Base-by-base conservation (phyloP, 805 yeast genomes). In the Tetrapisispora fleetii region DNA sequence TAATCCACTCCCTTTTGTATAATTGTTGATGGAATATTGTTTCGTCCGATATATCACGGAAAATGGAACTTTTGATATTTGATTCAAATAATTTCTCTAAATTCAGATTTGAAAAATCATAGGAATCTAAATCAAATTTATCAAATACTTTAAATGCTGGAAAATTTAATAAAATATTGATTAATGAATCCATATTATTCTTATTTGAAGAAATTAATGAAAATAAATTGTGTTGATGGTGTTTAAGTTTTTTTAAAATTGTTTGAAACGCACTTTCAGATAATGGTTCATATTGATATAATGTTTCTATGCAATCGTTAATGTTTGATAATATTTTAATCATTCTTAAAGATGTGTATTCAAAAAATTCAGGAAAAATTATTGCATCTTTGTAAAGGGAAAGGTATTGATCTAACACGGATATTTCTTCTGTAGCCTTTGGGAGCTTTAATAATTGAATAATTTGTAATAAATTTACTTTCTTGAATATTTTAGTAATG, bases 391-490 rank as follows among this genome's bases (percentile, higher is more conserved):
- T 64, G 46, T 61, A 67, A 4, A 55, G 51, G 9, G 52, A 45
- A 1, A 65, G 45, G 45, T 68, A 69, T 35, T 62, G 64, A 46
- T 68, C 68, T 33, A 59, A 54, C 5, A 67, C 42, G 11, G 60
- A 54, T 32, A 61, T 37, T 37, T 63, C 65, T 7, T 39, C 39
- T 22, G 39, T 51, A 46, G 30, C 56, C 36, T 37, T 42, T 19
- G 39, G 38, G 9, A 28, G 38, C 13, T 54, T 54, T n/a, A 65
- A 18, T 27, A 67, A 54, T 38, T 57, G 52, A 11, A 66, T 37
- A n/a, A 70, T 49, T 40, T 69, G 70, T 48, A 63, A 55, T 5
- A 69, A 51, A 44, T 62, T 62, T 24, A 64, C 58, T 40, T 62
- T 55, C 39, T 63, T 67, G 16, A 69, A 52, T 1, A 64, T 58